Base-by-base conservation (phyloP, 2,329 filamentous ascomycete genomes). In the Sordariomycetes sp. region DNA sequence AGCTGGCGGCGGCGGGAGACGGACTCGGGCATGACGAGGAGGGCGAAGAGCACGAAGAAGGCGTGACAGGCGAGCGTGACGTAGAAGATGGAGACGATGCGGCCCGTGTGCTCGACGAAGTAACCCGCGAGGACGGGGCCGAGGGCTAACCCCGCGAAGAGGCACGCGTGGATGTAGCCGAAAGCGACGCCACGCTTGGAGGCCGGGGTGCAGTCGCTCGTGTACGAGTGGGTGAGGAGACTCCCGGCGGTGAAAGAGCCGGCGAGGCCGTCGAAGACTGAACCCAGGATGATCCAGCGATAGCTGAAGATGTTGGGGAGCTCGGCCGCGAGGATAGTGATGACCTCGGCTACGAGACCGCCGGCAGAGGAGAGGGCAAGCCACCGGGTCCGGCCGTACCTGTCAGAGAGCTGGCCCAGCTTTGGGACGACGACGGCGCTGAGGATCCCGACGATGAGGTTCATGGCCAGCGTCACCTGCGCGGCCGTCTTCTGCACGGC, bases 191-290 rank as follows among this genome's bases (percentile, higher is more conserved):
- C 88, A 22, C 94, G 84, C 65, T 82, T 82, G 34, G 87, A 86
- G 0, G 90, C 88, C 3, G 87, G 76, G 0, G 90, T 92, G 69
- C 90, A 96, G 69, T 99, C 94, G 48, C 89, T 85, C 13, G 88
- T 86, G 69, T 97, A 99, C 0, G 92, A 90, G 68, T 95, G 86
- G 24, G 83, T 85, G 59, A 95, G 74, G 22, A 86, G 74, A 52
- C 86, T 87, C 32, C 86, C 86, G 0, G 89, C 82, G 1, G 90
- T 95, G 67, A 96, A 96, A 0, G 91, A 96, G 8, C 94, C 94
- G 10, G 84, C 84, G 5, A 96, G 66, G 4, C 94, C 94, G 66
- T 99, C 94, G 52, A 91, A 76, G 10, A 88, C 75, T 39, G 85
- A 81, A 10, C 89, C 89, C 1, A 92, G 68, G 6, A 97, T 73